phyloP scores from a whole-genome alignment of 2,329 filamentous ascomycete species.

The Trichoderma harzianum region DNA sequence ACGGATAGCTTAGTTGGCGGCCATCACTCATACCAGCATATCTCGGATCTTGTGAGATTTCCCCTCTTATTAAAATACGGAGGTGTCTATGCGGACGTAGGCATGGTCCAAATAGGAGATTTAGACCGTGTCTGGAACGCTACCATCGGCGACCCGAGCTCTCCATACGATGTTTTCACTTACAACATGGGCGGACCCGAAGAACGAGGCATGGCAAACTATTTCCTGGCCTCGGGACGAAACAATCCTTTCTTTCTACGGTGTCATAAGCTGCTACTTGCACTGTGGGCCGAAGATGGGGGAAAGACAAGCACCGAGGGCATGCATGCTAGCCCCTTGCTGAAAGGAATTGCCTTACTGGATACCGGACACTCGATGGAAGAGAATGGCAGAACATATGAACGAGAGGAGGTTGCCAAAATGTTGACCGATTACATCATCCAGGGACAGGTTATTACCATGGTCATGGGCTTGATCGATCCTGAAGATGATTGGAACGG shows the following conservation, averaged over 20 bases:
- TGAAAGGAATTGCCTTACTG: constrained; percentile 42
- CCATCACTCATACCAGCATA: constrained; percentile 50
- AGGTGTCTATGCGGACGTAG: constrained; percentile 57
- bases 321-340: constrained; percentile 46
- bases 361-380: constrained; percentile 22
- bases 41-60: constrained; percentile 55
- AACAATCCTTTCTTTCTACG: constrained; percentile 45
- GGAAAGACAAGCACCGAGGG: constrained; percentile 49
- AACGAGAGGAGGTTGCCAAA: constrained; percentile 37
- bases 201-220: constrained; percentile 43
- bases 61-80: constrained; percentile 55
- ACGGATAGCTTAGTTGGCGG: constrained; percentile 46
- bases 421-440: constrained; percentile 56
- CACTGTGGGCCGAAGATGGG: constrained; percentile 44
- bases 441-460: constrained; percentile 51
- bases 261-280: constrained; percentile 49
- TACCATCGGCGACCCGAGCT: constrained; percentile 44
- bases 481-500: constrained; percentile 51
- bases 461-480: constrained; percentile 52
- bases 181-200: constrained; percentile 40
- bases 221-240: constrained; percentile 41
- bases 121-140: constrained; percentile 51
- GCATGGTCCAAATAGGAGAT: constrained; percentile 55
- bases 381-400: constrained; percentile 29
- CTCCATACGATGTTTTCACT: constrained; percentile 46